Evolutionary conservation across 2,329 filamentous ascomycete species (phyloP).

Genomic region (Colletotrichum simmondsii): DNA sequence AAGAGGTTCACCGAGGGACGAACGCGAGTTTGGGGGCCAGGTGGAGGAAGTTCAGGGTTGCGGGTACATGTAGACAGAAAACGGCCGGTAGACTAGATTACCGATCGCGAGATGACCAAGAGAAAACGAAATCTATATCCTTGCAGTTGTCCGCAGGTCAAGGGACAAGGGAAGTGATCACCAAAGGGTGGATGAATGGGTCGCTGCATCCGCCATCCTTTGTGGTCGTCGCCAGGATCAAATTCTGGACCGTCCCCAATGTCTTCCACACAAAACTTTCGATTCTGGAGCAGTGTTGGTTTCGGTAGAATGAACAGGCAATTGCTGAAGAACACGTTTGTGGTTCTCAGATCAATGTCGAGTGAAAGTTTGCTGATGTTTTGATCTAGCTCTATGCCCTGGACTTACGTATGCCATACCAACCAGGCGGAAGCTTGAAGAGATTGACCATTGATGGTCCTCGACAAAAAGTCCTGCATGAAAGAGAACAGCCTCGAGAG

Average conservation of each 20-base stretch:
- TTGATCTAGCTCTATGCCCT: background rate
- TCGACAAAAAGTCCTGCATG: background rate
- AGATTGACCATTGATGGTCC: background rate
- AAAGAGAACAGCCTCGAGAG: background rate
- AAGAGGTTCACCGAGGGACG: background rate
- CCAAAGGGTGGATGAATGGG: background rate
- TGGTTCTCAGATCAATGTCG: background rate
- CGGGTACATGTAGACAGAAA: background rate
- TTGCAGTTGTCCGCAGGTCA: background rate
- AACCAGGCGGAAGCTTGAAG: background rate
- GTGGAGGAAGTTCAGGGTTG: background rate
- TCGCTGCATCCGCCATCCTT: background rate
- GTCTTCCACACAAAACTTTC: conserved; percentile 7
- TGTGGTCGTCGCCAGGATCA: background rate
- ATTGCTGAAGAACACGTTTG: background rate
- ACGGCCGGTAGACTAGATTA: background rate
- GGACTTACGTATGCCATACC: background rate
- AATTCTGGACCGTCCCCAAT: conserved; percentile 6
- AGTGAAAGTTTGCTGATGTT: background rate
- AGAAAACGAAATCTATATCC: background rate
- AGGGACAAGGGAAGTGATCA: background rate
- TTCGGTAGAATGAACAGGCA: conserved; percentile 6
- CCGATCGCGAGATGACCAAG: background rate
- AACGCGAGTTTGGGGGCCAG: background rate
- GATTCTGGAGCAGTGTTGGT: background rate